phyloP scores from a whole-genome alignment of 495 filamentous ascomycete genomes.

The Xylaria palmicola region DNA sequence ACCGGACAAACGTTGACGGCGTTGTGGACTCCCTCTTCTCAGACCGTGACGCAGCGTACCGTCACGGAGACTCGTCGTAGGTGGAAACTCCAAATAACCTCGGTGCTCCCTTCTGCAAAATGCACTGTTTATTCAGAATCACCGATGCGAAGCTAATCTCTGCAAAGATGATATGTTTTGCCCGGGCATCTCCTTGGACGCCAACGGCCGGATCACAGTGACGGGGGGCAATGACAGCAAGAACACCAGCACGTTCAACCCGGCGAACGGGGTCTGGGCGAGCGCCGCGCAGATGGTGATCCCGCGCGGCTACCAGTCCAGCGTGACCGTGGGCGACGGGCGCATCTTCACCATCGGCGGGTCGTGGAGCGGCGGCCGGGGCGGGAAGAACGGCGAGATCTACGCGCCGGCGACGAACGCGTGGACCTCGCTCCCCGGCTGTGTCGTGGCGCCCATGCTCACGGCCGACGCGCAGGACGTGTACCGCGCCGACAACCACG shows the following conservation, averaged over 20 bases:
- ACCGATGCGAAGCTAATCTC: not conserved
- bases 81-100: not conserved
- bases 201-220: slow-evolving; percentile 52
- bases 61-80: slow-evolving; percentile 43
- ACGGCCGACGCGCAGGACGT: slow-evolving; percentile 48
- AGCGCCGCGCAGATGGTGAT: slow-evolving; percentile 43
- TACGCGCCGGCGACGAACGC: slow-evolving; percentile 39
- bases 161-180: slow-evolving; percentile 56
- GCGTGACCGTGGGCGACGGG: slow-evolving; percentile 53
- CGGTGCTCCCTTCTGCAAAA: not conserved
- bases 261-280: slow-evolving; percentile 31
- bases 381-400: slow-evolving; percentile 56
- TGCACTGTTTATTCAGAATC: too few species aligned
- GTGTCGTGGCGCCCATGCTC: slow-evolving; percentile 46
- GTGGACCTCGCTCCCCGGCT: slow-evolving; percentile 33
- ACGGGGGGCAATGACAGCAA: slow-evolving; percentile 49
- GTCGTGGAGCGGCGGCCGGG: slow-evolving; percentile 47
- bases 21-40: slow-evolving; percentile 37
- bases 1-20: slow-evolving; percentile 46
- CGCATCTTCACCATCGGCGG: slow-evolving; percentile 61
- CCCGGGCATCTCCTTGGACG: slow-evolving; percentile 55
- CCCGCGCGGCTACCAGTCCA: slow-evolving; percentile 57
- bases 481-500: slow-evolving; percentile 56
- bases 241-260: slow-evolving; percentile 50
- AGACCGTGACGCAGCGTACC: slow-evolving; percentile 35